These are phyloP conservation scores for Scalesia atractyloides DNA, from an alignment of 129 eudicot species.

Conservation along the genomic window DNA sequence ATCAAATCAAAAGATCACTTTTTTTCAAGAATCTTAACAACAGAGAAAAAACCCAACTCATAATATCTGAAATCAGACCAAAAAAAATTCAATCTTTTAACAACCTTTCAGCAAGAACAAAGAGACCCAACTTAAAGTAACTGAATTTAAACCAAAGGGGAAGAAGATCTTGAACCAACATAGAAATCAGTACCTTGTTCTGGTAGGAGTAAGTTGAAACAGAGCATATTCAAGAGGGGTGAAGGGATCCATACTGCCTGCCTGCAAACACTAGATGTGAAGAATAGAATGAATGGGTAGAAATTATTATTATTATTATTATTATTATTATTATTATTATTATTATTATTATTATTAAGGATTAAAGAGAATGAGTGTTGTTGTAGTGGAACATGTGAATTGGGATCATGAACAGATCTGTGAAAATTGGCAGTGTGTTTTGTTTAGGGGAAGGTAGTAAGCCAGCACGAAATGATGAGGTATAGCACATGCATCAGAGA, in stretches of 20 bases:
- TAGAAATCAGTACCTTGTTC: slow-evolving; percentile 59
- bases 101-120: not conserved
- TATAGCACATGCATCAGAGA: slow-evolving; percentile 49
- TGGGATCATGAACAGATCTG: slow-evolving; percentile 42
- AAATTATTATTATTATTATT: not conserved
- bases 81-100: slow-evolving; percentile 6
- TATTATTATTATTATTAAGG: not conserved
- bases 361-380: slow-evolving; percentile 34
- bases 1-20: not conserved
- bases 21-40: not conserved
- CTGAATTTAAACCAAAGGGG: not conserved
- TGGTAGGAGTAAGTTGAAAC: slow-evolving; percentile 85
- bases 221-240: slow-evolving; percentile 75
- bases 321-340: no score
- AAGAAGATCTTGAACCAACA: not conserved
- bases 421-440: slow-evolving; percentile 16
- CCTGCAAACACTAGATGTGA: slow-evolving; percentile 4
- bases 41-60: not conserved
- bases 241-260: slow-evolving; percentile 56
- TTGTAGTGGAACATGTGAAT: slow-evolving; percentile 39
- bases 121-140: not conserved
- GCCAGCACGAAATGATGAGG: slow-evolving; percentile 72
- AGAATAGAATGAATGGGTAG: slow-evolving; percentile 15
- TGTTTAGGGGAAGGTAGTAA: slow-evolving; percentile 33
- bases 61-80: not conserved